Percentiles rank a stretch among this genome's conserved stretches.
Conservation (phyloP, 768 basidiomycete species). For the Mycena vulgaris region DNA sequence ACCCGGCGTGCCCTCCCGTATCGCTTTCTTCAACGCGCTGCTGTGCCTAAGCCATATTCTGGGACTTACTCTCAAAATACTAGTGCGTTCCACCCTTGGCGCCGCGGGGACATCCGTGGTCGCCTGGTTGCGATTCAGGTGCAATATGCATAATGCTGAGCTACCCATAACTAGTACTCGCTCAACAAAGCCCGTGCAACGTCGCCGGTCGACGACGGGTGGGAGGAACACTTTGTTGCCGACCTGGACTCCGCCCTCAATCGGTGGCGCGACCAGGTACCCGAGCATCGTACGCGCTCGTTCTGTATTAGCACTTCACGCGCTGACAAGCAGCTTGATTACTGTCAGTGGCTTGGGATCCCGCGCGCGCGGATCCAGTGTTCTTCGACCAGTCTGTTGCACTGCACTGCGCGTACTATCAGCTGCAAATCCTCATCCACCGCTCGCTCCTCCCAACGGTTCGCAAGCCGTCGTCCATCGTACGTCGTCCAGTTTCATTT, state of each 20-base stretch:
- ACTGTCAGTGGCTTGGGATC: conserved; percentile 52
- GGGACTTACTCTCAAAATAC: conserved; percentile 64
- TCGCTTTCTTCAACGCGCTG: conserved; percentile 61
- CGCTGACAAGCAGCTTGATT: too few species aligned
- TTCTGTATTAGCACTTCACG: neutral
- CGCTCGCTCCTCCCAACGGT: too few species aligned
- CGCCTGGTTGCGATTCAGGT: too few species aligned
- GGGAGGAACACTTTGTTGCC: conserved; percentile 67
- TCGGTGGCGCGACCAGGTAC: conserved; percentile 72
- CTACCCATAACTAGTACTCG: conserved; percentile 74
- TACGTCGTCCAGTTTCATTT: too few species aligned
- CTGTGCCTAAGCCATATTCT: conserved; percentile 67
- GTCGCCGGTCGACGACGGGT: conserved; percentile 46
- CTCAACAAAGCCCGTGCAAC: conserved; percentile 54
- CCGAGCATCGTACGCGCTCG: conserved; percentile 55
- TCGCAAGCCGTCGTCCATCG: too few species aligned
- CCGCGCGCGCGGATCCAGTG: conserved; percentile 34
- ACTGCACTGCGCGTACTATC: too few species aligned
- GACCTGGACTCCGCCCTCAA: conserved; percentile 74
- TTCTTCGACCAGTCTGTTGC: too few species aligned
- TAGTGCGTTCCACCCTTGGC: conserved; percentile 54
- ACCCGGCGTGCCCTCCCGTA: conserved; percentile 57
- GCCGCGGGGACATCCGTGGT: too few species aligned
- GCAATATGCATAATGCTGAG: too few species aligned
- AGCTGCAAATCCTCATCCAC: too few species aligned